phyloP scores from a whole-genome alignment of 805 yeast genomes.

The Pichia pseudocactophila region DNA sequence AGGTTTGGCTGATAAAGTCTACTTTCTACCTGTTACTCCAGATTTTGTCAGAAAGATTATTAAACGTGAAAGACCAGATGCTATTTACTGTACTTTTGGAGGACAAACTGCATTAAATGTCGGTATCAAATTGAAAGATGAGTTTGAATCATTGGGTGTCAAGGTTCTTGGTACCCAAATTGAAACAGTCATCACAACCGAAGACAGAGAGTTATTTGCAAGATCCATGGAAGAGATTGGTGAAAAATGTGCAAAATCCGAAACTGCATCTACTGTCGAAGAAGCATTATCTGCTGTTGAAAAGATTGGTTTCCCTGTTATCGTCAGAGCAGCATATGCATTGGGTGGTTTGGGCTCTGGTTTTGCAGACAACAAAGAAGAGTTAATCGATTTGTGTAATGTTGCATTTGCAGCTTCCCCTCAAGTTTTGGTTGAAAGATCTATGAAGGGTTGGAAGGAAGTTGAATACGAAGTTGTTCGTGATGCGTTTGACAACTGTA shows the following conservation, averaged over 20 bases:
- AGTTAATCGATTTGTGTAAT: conserved; percentile 74
- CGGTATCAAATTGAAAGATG: conserved; percentile 92
- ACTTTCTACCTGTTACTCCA: conserved; percentile 94
- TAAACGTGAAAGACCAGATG: conserved; percentile 91
- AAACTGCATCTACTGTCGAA: conserved; percentile 67
- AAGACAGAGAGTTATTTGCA: conserved; percentile 95
- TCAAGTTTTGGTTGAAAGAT: conserved; percentile 88
- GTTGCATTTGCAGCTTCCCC: conserved; percentile 94
- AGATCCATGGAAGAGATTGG: conserved; percentile 89
- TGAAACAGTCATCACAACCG: conserved; percentile 93
- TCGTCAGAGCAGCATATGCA: conserved; percentile 95
- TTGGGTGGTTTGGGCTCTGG: conserved; percentile 98
- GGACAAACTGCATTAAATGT: conserved; percentile 97
- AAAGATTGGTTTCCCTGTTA: conserved; percentile 88
- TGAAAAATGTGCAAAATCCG: conserved; percentile 93
- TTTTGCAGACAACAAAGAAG: conserved; percentile 81
- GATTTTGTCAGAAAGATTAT: conserved; percentile 96
- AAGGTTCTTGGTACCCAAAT: conserved; percentile 95
- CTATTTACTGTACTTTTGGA: conserved; percentile 94
- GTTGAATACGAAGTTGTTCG: conserved; percentile 98
- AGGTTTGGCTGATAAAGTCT: conserved; percentile 96
- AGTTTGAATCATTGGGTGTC: conserved; percentile 85
- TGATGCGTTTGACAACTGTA: conserved; percentile 94
- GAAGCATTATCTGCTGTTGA: conserved; percentile 83
- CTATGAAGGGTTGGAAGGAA: conserved; percentile 99